phyloP scores from a whole-genome alignment of 768 basidiomycete species.

The Suillus luteus region DNA sequence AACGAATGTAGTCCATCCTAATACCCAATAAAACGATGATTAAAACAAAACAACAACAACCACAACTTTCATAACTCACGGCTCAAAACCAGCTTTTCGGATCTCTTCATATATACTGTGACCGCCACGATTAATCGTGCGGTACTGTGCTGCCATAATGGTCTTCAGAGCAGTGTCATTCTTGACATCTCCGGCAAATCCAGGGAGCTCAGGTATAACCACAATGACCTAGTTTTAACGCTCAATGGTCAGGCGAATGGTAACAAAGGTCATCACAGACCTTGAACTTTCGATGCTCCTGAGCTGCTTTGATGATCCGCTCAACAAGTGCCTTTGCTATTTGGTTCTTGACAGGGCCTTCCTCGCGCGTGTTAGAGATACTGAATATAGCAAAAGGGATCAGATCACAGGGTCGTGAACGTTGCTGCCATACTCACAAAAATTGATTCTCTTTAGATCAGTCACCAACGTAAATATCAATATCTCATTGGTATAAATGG shows the following conservation, averaged over 20 bases:
- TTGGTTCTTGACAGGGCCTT: slow-evolving; percentile 74
- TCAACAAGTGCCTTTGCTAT: slow-evolving; percentile 84
- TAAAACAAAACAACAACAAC: background rate
- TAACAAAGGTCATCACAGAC: slow-evolving; percentile 34
- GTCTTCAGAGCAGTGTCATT: slow-evolving; percentile 61
- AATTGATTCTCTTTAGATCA: slow-evolving; percentile 72
- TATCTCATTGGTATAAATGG: slow-evolving; percentile 9
- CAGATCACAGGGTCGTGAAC: slow-evolving; percentile 6
- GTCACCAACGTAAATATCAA: slow-evolving; percentile 14
- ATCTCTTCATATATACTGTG: slow-evolving; percentile 84
- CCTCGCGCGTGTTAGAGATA: slow-evolving; percentile 69
- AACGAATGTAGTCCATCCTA: slow-evolving; percentile 83
- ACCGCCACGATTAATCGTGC: slow-evolving; percentile 89
- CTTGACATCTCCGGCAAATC: slow-evolving; percentile 85
- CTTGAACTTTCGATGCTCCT: slow-evolving; percentile 74
- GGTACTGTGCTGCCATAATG: slow-evolving; percentile 87
- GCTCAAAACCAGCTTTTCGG: slow-evolving; percentile 73
- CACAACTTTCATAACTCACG: slow-evolving; percentile 46
- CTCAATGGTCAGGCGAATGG: slow-evolving; percentile 1
- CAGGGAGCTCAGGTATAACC: slow-evolving; percentile 88
- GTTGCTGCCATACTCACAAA: slow-evolving; percentile 55
- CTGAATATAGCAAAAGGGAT: slow-evolving; percentile 39
- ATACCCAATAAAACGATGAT: slow-evolving; percentile 2
- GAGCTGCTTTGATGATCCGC: slow-evolving; percentile 81
- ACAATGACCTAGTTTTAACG: slow-evolving; percentile 65